Base-by-base conservation (phyloP, 2,329 filamentous ascomycete species). In the Tolypocladium tropicale region DNA sequence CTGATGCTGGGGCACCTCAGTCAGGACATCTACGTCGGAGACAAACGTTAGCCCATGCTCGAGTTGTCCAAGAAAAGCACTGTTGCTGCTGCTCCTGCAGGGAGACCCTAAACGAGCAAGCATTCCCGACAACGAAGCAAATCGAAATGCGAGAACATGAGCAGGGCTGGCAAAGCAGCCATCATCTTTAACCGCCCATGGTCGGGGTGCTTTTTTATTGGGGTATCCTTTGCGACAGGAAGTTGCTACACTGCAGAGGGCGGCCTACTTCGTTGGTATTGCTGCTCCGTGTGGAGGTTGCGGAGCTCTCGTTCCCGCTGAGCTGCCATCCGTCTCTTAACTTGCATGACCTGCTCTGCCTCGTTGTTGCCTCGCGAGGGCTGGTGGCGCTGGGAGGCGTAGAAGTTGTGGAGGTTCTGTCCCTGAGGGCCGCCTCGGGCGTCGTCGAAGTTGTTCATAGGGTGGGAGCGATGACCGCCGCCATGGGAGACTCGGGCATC, bases 201-300 rank as follows among this genome's bases (percentile, higher is more conserved):
- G 56, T 55, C 57, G 55, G 59, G 56, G 55, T 57, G 58, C 64
- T 65, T 73, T 69, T 72, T 72, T 74, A 70, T 71, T 67, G 64
- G 67, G 63, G 65, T 61, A 62, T 66, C 46, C 36, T 58, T 63
- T 66, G 66, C 65, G 62, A 56, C 62, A 73, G 69, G 66, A 67
- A 68, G 62, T n/a, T 78, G 82, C 82, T 85, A 88, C 83, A 82
- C 81, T 83, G 82, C 80, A 81, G 82, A 83, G 83, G 84, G 82
- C 75, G 85, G 85, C 88, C 85, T 90, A 97, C 94, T 96, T 90
- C 93, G 87, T 81, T 97, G 95, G 78, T 95, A 97, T 85, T 99
- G 94, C 84, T 99, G 94, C 84, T 99, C 94, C 78, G 96, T 95
- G 78, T 99, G 94, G 78, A 97, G 96, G 78, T 97, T 99, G 76